Percentiles rank a stretch among this genome's conserved stretches.
Evolutionary conservation across 2,329 filamentous ascomycete species (phyloP).

Genomic region (Plenodomus biglobosus): DNA sequence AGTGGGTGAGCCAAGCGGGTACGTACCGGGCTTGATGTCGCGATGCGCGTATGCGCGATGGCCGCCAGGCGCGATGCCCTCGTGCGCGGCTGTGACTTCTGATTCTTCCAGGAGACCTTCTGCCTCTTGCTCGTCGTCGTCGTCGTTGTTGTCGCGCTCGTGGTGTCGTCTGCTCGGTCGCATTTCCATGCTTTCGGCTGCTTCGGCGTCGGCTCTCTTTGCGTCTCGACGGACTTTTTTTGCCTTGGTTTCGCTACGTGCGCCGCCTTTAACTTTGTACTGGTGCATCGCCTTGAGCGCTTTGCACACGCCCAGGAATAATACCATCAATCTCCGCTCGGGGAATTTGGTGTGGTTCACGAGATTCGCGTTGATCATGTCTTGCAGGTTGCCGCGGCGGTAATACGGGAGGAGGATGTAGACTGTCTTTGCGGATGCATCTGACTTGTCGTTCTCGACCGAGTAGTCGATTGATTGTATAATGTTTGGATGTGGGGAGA

Average conservation of each 20-base stretch:
- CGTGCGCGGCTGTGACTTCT: slow-evolving; percentile 68
- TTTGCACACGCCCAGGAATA: slow-evolving; percentile 90
- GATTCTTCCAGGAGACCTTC: slow-evolving; percentile 81
- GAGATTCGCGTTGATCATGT: slow-evolving; percentile 97
- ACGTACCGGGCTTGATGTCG: slow-evolving; percentile 93
- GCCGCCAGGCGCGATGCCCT: slow-evolving; percentile 68
- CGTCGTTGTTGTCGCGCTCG: slow-evolving; percentile 54
- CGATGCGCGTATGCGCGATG: slow-evolving; percentile 85
- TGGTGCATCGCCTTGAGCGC: slow-evolving; percentile 90
- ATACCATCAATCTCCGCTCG: slow-evolving; percentile 79
- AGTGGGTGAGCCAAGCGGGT: slow-evolving; percentile 2
- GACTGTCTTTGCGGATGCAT: slow-evolving; percentile 80
- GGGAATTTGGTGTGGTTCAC: slow-evolving; percentile 93
- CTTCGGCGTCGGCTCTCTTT: slow-evolving; percentile 55
- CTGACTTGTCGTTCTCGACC: slow-evolving; percentile 70
- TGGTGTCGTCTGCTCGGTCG: slow-evolving; percentile 43
- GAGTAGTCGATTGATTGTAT: slow-evolving; percentile 83
- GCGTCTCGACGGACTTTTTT: slow-evolving; percentile 59
- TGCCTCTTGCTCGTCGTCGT: slow-evolving; percentile 73
- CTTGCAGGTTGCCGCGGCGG: slow-evolving; percentile 89
- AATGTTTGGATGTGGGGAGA: slow-evolving; percentile 79
- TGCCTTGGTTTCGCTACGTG: slow-evolving; percentile 54
- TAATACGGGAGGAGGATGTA: slow-evolving; percentile 98
- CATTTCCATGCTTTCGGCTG: slow-evolving; percentile 50
- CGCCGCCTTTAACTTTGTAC: slow-evolving; percentile 67